Base-by-base conservation (phyloP, 805 yeast genomes). In the Zygosaccharomyces bisporus region DNA sequence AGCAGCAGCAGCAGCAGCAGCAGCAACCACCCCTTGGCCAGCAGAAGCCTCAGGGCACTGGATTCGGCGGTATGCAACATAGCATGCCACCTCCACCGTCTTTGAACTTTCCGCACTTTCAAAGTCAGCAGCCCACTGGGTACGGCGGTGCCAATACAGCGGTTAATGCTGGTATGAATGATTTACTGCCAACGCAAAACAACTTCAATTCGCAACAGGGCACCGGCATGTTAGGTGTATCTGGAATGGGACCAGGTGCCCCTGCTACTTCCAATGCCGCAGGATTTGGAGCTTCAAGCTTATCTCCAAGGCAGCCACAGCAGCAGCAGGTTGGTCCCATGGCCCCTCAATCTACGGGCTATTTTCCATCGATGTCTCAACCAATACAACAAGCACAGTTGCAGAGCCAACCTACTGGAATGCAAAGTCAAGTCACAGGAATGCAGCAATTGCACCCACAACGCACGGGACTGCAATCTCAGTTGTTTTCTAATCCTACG, bases 261-360 rank as follows among this genome's bases (percentile, higher is more conserved):
- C 13, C 58, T 46, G 36, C 58, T 48, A 13, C 49, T 48, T 40
- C 52, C 43, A 34, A 44, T 18, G 20, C 51, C 47, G 33, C 46
- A 44, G 20, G 45, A 23, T 45, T 41, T 27, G 31, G 16, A 3
- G 31, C 31, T 27, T 6, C 31, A n/a, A 27, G 13, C 16, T n/a
- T 27, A 14, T 27, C 31, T 38, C 45, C 44, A n/a, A 55, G 53
- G 45, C 60, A 46, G 20, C 51, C 43, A 4, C 60, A 54, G 18
- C 52, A 50, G 31, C 58, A 41, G 30, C 45, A 23, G 20, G 10
- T 27, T 13, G 31, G 19, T 45, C 55, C 36, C 66, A 62, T 17
- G 71, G 69, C 6, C 58, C 56, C 69, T 12, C 76, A 72, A 50
- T 66, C 64, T 6, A 69, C 75, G 1, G 76, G 75, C 1, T 71